These are phyloP conservation scores for Podospora bellae-mahoneyi DNA, from an alignment of 495 filamentous ascomycete species.

Conservation along the genomic window DNA sequence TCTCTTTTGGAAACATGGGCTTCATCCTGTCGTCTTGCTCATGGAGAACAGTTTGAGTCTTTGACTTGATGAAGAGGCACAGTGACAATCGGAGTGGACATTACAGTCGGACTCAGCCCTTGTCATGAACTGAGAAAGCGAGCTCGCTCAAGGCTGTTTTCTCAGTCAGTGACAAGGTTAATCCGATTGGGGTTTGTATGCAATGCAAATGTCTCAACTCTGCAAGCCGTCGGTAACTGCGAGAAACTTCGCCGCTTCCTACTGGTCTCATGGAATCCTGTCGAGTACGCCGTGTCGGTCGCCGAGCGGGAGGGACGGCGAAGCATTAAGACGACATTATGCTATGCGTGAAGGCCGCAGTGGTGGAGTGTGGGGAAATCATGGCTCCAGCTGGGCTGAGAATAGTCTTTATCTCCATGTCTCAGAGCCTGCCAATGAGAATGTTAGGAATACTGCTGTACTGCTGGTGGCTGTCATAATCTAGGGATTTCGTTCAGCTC, in stretches of 20 bases:
- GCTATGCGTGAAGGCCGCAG: background rate
- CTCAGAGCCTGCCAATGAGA: background rate
- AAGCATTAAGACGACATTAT: background rate
- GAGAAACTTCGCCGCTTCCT: background rate
- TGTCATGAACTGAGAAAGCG: background rate
- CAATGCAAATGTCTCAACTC: background rate
- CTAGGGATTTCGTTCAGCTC: background rate
- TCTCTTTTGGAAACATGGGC: background rate
- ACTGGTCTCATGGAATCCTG: background rate
- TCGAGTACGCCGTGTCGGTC: background rate
- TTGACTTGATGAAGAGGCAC: background rate
- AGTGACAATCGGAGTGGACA: background rate
- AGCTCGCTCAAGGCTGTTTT: background rate
- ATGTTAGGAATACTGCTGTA: background rate
- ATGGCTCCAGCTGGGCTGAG: background rate
- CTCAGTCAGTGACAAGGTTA: no score
- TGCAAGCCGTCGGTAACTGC: background rate
- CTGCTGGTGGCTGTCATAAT: background rate
- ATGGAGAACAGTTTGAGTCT: background rate
- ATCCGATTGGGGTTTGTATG: background rate
- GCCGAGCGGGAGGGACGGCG: background rate
- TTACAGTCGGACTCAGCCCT: background rate
- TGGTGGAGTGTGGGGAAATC: background rate
- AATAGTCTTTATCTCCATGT: background rate
- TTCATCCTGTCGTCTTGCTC: background rate